Percentiles rank a stretch among this genome's conserved stretches.
Evolutionary conservation across 768 basidiomycete species (phyloP).

Genomic region (Lactifluus rugatus): DNA sequence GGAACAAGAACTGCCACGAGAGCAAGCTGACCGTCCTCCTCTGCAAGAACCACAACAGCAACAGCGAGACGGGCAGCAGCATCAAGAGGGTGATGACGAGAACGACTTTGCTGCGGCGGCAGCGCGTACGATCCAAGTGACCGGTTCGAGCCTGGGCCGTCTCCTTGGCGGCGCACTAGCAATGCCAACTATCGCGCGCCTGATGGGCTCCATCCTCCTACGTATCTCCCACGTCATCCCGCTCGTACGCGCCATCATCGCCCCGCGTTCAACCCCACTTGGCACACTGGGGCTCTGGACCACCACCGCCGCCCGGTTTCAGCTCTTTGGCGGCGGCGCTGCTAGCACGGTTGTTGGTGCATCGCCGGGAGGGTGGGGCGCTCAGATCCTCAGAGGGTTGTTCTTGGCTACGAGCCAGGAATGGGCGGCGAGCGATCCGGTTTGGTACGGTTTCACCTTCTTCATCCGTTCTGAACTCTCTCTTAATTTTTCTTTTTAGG

Average conservation of each 20-base stretch:
- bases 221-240: conserved; percentile 40
- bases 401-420: conserved; percentile 44
- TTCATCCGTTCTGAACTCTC: neutral
- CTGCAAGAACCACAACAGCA: neutral
- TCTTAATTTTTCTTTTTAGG: conserved; percentile 23
- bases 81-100: conserved; percentile 7
- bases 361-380: conserved; percentile 9
- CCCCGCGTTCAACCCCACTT: neutral
- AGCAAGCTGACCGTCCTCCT: neutral
- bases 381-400: conserved; percentile 26
- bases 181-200: conserved; percentile 53
- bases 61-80: neutral
- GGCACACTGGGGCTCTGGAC: neutral
- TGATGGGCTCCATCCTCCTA: conserved; percentile 54
- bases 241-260: conserved; percentile 28
- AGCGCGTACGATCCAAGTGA: conserved; percentile 48
- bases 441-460: conserved; percentile 39
- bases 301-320: no score
- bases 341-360: neutral
- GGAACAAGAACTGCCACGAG: neutral
- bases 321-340: neutral
- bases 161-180: conserved; percentile 60
- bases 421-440: conserved; percentile 64
- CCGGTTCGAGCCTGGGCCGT: conserved; percentile 52
- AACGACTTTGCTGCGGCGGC: conserved; percentile 38